Conservation (phyloP, 2,329 filamentous ascomycete species). For the Aspergillus transmontanensis region DNA sequence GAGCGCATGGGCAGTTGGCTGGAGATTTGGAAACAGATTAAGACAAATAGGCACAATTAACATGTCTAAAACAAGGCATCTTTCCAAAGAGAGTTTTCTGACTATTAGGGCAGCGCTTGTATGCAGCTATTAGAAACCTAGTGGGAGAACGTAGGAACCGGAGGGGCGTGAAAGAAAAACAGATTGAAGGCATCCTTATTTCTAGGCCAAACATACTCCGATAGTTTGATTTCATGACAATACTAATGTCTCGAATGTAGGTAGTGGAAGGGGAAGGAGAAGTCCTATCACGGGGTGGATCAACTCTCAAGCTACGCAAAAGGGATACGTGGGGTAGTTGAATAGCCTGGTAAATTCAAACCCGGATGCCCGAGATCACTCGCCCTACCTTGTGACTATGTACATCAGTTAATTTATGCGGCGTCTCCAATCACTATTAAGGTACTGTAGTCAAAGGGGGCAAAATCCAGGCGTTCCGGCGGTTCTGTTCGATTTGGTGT, state of each 20-base stretch:
- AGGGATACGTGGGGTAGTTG: no score
- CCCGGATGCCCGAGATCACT: background rate
- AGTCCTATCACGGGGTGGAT: background rate
- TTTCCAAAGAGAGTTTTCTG: background rate
- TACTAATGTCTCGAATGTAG: background rate
- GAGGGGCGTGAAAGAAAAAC: rapidly evolving
- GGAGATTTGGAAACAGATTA: background rate
- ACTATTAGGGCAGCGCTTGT: background rate
- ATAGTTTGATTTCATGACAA: background rate
- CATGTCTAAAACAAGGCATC: no score
- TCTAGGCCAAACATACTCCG: background rate
- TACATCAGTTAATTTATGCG: no score
- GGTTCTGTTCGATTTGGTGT: background rate
- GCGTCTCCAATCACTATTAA: no score
- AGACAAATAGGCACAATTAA: background rate
- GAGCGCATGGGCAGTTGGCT: background rate
- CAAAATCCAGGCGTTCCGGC: background rate
- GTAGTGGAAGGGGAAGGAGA: no score
- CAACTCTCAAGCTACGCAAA: background rate
- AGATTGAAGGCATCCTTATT: background rate
- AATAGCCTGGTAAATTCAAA: background rate
- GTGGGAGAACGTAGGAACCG: background rate
- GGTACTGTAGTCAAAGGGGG: background rate
- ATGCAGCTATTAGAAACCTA: no score
- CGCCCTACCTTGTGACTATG: no score